Evolutionary conservation across 768 basidiomycete genomes (phyloP).

Genomic region (Collybia sp.): DNA sequence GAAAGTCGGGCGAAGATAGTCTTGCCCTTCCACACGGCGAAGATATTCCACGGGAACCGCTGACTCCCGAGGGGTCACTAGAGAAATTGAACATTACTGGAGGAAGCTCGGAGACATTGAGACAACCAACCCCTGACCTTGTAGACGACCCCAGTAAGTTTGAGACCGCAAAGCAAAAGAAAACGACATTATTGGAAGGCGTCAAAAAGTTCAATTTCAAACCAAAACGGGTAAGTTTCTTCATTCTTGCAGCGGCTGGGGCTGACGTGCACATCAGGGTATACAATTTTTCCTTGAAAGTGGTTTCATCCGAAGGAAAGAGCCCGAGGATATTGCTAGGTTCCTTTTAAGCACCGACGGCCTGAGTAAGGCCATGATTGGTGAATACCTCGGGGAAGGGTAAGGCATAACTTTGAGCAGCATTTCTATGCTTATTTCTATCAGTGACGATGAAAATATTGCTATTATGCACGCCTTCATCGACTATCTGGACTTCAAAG

Average conservation of each 20-base stretch:
- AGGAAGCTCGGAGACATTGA: constrained; percentile 48
- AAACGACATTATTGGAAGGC: constrained; percentile 90
- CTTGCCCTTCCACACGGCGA: constrained; percentile 38
- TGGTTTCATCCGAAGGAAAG: constrained; percentile 74
- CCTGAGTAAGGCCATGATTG: constrained; percentile 91
- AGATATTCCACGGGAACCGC: constrained; percentile 45
- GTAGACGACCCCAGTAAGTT: constrained; percentile 90
- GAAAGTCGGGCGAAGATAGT: constrained; percentile 38
- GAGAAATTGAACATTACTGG: constrained; percentile 47
- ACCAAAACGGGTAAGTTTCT: constrained; percentile 77
- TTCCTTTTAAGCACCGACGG: constrained; percentile 91
- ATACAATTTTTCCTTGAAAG: constrained; percentile 83
- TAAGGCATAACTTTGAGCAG: constrained; percentile 30
- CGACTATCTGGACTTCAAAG: constrained; percentile 84
- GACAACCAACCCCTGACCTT: constrained; percentile 73
- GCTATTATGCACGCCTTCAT: constrained; percentile 98
- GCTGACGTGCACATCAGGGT: constrained; percentile 46
- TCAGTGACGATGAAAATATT: constrained; percentile 83
- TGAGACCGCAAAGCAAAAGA: constrained; percentile 94
- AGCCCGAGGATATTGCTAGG: constrained; percentile 73
- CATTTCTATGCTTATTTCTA: constrained; percentile 3
- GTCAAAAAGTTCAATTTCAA: constrained; percentile 98
- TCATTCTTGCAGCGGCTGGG: neutral
- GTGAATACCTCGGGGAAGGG: constrained; percentile 98
- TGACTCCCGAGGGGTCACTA: constrained; percentile 51